Base-by-base conservation (phyloP, 768 basidiomycete species). In the Suillus discolor region DNA sequence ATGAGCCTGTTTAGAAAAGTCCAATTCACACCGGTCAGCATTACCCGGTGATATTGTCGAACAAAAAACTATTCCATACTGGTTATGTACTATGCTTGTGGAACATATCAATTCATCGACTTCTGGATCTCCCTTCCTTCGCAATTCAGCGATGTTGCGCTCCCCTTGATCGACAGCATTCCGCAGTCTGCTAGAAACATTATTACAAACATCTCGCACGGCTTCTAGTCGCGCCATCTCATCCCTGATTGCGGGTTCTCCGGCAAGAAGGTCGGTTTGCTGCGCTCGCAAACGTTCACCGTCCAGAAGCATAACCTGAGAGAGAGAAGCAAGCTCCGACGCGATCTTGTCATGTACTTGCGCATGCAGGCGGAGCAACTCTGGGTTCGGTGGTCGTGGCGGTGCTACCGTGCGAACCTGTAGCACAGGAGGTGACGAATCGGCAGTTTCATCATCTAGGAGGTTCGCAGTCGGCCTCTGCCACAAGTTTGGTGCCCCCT, bases 61-160 rank as follows among this genome's bases (percentile, higher is more conserved):
- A 31, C 4, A 49, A 18, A 53, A 63, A 55, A 63, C 57, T 6
- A 28, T 67, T 20, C 70, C 71, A 68, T 64, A 97, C 97, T 99
- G 97, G 79, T 97, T 97, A 74, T 97, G 90, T 39, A 99, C 97
- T 61, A 99, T 98, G 36, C 87, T 93, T 13, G 94, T 97, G 36
- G 94, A 91, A 76, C 97, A 99, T 2, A 99, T 89, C 62, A 99
- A 85, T 80, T 99, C 97, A 78, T 99, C 97, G 12, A 99, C 95
- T 69, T 92, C 92, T 15, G 94, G 93, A 76, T 96, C 94, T 39
- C 93, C 94, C 77, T 91, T 92, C 66, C 87, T 81, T 68, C 89
- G 87, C 68, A 97, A 78, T 70, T 96, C 94, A 36, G 84, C 76
- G 34, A 97, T 82, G 72, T 92, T 89, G 63, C 84, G 80, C 73